Evolutionary conservation across 495 filamentous ascomycete genomes (phyloP).

Genomic region (Talaromyces thailandensis): DNA sequence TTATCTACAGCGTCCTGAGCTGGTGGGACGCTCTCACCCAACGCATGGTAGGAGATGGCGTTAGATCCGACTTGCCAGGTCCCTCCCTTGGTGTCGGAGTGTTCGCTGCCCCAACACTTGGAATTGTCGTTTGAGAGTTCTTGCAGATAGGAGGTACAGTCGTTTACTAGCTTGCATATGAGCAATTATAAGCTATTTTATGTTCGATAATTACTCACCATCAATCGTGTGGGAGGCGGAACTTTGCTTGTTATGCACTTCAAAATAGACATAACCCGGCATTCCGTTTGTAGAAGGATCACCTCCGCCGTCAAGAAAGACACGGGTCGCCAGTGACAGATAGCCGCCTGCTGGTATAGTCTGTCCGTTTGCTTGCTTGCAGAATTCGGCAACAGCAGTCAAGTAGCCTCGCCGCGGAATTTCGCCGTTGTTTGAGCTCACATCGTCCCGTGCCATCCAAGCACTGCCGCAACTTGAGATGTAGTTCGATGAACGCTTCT

Average conservation of each 20-base stretch:
- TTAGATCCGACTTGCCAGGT: conserved; percentile 8
- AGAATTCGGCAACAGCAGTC: neutral
- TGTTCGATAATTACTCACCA: neutral
- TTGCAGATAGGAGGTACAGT: neutral
- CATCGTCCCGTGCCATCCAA: neutral
- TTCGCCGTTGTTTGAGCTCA: neutral
- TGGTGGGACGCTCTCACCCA: neutral
- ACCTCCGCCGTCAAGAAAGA: neutral
- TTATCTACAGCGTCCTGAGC: neutral
- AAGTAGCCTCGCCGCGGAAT: neutral
- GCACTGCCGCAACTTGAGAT: neutral
- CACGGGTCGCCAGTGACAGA: neutral
- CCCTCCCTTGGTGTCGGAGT: conserved; percentile 14
- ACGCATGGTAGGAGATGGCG: neutral
- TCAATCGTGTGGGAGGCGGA: neutral
- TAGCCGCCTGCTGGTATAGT: neutral
- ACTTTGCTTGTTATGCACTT: neutral
- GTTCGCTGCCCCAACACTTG: neutral
- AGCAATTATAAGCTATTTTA: neutral
- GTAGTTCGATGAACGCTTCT: neutral
- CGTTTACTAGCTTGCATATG: neutral
- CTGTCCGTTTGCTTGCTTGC: neutral
- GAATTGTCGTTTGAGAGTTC: conserved; percentile 1
- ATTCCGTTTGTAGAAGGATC: neutral
- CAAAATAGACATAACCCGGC: neutral